Base-by-base conservation (phyloP, 1,284 basidiomycete genomes). In the Fomitopsis palustris region DNA sequence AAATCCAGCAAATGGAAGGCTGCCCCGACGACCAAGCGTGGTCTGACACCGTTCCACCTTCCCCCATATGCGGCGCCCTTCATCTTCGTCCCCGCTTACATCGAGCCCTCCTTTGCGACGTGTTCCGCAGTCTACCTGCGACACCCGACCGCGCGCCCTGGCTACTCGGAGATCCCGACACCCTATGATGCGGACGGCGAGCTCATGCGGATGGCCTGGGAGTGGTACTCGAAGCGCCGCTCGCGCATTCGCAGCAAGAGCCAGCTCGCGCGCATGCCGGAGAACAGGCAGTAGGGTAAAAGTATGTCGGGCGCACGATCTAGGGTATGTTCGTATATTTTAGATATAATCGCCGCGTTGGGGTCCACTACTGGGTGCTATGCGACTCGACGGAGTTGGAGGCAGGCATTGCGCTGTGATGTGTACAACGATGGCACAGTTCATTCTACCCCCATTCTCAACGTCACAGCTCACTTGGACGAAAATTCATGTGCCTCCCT, bases 41-140 rank as follows among this genome's bases (percentile, higher is more conserved):
- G 61, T 12, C 72, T 85, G 42, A 92, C 88, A 27, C 86, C 86
- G n/a, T 98, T 98, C 82, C 78, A 84, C 67, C 87, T 98, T 12
- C 97, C 97, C 0, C 78, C 84, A 35, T 98, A 88, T 69, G 93
- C 95, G 9, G 85, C 93, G 0, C 94, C 97, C 0, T 93, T 91
- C 81, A 81, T 99, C 54, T 99, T 98, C 80, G 84, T 99, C 64
- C 97, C 97, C 0, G 90, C 96, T 0, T 98, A 98, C 75, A 86
- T 98, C 58, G 95, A 98, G 69, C 86, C 91, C 2, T 93, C 88
- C 56, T 99, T 93, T 81, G 74, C 84, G 53, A 95, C 95, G 10
- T 99, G 97, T 75, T 95, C 96, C 5, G 89, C 90, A 19, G 81
- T 99, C 60, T 98, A 98, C 73, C 85, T 98, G 35, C 93, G 96